Evolutionary conservation across 306 rosid genomes (phyloP), one percentile per base, ranked within the genome.

Genomic region (Vigna reflexopilosa): DNA sequence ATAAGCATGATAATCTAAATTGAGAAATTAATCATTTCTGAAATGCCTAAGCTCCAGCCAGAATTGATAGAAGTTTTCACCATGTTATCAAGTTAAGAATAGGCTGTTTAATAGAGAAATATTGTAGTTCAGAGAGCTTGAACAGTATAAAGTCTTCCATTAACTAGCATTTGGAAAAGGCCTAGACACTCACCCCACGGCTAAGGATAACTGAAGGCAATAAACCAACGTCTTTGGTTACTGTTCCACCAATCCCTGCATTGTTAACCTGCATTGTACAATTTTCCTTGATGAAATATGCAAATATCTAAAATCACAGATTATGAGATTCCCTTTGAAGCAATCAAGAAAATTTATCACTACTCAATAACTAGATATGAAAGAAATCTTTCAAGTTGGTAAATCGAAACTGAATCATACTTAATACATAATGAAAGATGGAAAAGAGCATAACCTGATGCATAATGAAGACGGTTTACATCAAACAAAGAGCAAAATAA

Each of bases 211-310:
- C 32, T 70, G 9, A 5, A 61, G 42, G 0, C 34, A 14, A 0
- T 20, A 76, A 28, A 70, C 73, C 65, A 15, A 1, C 9, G 16
- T 75, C 84, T 1, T 76, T 49, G 11, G 66, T 0, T 40, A 65
- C 66, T 15, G 0, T 3, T 67, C 89, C 93, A 30, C 3, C 1
- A 44, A 83, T n/a, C 26, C 89, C 89, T 57, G 93, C 90, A 82
- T 87, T 87, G 82, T 89, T 83, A 61, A 87, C 83, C 90, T 86
- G 73, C 58, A 48, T 4, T 8, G 13, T 4, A 26, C 36, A 49
- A 48, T n/a, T 20, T 20, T 51, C n/a, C 14, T 55, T 64, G 20
- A 22, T 32, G 58, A 71, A 77, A 77, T 71, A 54, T 34, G 65
- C 47, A 24, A 61, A 66, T 13, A 57, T 49, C 36, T 26, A 72